Percentiles rank a stretch among this genome's conserved stretches.
Evolutionary conservation across 768 basidiomycete genomes (phyloP).

Genomic region (Suillus luteus): DNA sequence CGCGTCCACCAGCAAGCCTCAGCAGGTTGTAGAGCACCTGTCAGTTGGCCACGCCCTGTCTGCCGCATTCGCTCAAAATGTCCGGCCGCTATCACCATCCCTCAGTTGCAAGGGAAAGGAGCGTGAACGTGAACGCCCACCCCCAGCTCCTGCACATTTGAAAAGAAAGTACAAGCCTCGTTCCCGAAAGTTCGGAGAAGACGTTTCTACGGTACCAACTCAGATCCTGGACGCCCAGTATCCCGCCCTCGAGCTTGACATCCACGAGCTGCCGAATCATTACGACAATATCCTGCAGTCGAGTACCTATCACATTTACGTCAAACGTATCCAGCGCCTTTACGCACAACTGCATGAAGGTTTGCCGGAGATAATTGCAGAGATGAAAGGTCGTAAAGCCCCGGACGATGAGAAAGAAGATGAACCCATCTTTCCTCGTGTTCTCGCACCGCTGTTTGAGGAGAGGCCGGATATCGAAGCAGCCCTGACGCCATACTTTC

Average conservation of each 20-base stretch:
- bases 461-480: constrained; percentile 2
- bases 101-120: constrained; percentile 25
- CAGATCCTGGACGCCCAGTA: constrained; percentile 17
- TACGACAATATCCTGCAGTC: neutral
- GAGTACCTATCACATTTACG: neutral
- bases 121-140: constrained; percentile 14
- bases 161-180: constrained; percentile 1
- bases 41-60: constrained; percentile 1
- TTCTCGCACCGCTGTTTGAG: constrained; percentile 5
- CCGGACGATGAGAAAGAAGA: neutral
- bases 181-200: constrained; percentile 6
- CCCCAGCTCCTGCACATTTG: constrained; percentile 4
- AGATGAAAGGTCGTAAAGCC: neutral
- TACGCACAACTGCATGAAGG: neutral
- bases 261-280: neutral
- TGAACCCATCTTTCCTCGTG: neutral
- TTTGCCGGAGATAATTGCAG: neutral
- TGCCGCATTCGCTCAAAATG: constrained; percentile 9
- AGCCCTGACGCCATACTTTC: neutral
- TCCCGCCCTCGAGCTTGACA: constrained; percentile 8
- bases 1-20: neutral
- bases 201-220: neutral
- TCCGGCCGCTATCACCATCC: neutral
- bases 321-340: neutral
- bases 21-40: neutral